Base-by-base conservation (phyloP, 768 basidiomycete genomes). In the Suillus weaverae region DNA sequence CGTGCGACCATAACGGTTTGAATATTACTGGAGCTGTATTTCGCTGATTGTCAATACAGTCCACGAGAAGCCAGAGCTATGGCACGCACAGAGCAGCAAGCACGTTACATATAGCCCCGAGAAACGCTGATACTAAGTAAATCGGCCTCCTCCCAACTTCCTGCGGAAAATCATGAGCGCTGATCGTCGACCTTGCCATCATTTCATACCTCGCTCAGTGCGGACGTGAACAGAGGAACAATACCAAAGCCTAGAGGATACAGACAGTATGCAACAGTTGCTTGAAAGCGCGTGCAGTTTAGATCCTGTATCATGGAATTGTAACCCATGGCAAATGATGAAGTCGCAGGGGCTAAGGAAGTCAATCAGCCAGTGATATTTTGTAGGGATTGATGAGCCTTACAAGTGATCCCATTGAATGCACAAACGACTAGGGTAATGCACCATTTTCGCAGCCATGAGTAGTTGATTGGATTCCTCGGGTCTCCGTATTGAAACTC, bases 111-210 rank as follows among this genome's bases (percentile, higher is more conserved):
- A 70, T 84, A 14, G 71, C 66, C 13, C 70, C 87, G 7, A 83
- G 81, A 56, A 83, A 68, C 20, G 77, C 78, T 1, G 85, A 85
- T 56, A 76, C 74, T 20, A 87, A 70, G 67, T 89, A 89, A 4
- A 90, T 70, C 0, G 88, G 87, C 48, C 80, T 81, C 62, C 89
- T 76, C 22, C 89, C 89, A 66, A 89, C 84, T 67, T 90, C 89
- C 54, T 55, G 54, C 11, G 3, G 54, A 11, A 22, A 36, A 4
- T n/a, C 13, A 22, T 55, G 14, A 55, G 35, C 4, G 7, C 6
- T 5, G 3, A 36, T 55, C 33, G 13, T 14, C 13, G 5, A 36
- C 13, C n/a, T 13, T 55, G 33, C n/a, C 13, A 36, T 55, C n/a
- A 36, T 22, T 36, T 36, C 54, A 36, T 68, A 89, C 88, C 72